phyloP scores from a whole-genome alignment of 441 rosid genomes.

The Capsella rubella region DNA sequence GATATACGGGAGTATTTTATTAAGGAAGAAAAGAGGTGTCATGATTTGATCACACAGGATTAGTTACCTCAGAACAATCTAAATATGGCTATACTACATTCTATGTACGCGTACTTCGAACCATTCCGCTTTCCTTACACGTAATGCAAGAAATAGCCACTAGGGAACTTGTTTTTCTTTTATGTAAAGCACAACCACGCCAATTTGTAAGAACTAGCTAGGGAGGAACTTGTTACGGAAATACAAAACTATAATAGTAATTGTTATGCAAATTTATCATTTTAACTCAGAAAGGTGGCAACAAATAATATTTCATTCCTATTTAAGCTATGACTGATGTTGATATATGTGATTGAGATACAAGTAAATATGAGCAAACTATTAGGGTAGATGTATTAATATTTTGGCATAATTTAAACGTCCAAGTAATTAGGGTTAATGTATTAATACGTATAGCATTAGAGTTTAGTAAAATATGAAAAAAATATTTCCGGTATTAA shows the following conservation, averaged over 20 bases:
- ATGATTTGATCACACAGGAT: conserved; percentile 11
- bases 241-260: no score
- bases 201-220: no score
- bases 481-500: neutral
- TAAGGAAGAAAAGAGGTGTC: neutral
- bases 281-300: neutral
- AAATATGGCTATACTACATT: conserved; percentile 3
- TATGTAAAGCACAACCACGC: neutral
- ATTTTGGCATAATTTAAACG: neutral
- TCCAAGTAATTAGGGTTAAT: neutral
- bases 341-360: neutral
- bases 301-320: neutral
- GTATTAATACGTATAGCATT: conserved; percentile 5
- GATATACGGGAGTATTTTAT: neutral
- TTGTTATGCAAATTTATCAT: no score
- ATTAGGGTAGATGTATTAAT: neutral
- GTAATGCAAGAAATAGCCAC: neutral
- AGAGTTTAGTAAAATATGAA: neutral
- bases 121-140: neutral
- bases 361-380: neutral
- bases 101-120: neutral
- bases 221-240: no score
- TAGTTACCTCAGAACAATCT: conserved; percentile 9
- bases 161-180: neutral
- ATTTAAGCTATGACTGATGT: neutral